Base-by-base conservation (phyloP, 192 early-diverging fungal genomes). In the Chytriomyces sp. region DNA sequence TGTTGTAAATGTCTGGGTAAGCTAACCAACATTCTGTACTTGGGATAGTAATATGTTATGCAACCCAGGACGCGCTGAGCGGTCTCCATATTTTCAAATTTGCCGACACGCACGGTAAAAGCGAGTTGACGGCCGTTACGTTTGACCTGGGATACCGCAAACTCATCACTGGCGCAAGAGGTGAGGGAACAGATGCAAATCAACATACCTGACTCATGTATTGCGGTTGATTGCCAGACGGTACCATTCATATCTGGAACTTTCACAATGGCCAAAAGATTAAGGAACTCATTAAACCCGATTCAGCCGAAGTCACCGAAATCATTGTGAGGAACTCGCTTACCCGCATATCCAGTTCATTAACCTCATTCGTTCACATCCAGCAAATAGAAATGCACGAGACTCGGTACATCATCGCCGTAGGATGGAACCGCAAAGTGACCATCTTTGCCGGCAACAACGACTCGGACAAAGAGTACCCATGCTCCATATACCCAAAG, bases 201-300 rank as follows among this genome's bases (percentile, higher is more conserved):
- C 23, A 16, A 13, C 67, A 35, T 75, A 69, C 20, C 13, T 47
- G 13, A 16, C 13, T n/a, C 23, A 26, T 13, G 45, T 24, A n/a
- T 75, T 2, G 46, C 28, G 28, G 35, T 18, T 26, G 23, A 60
- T 60, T 57, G 13, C 7, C 73, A 85, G 87, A 90, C 69, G 89
- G 89, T 2, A 86, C 77, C 9, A 88, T 90, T 7, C 78, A 75
- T 24, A 74, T 84, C 16, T 90, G 87, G 87, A 90, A 90, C 66
- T 89, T 85, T 71, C 88, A 90, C 73, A 90, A 90, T 61, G 89
- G 89, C 0, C 84, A 89, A 78, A 75, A 80, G 20, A 73, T 90
- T 44, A 85, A 85, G 47, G 81, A 81, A 26, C 70, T 89, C 7
- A 49, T 88, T 35, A 90, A 89, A 69, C 67, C 64, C 7, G 84